phyloP scores from a whole-genome alignment of 345 rosid genomes.

The Hibiscus trionum region DNA sequence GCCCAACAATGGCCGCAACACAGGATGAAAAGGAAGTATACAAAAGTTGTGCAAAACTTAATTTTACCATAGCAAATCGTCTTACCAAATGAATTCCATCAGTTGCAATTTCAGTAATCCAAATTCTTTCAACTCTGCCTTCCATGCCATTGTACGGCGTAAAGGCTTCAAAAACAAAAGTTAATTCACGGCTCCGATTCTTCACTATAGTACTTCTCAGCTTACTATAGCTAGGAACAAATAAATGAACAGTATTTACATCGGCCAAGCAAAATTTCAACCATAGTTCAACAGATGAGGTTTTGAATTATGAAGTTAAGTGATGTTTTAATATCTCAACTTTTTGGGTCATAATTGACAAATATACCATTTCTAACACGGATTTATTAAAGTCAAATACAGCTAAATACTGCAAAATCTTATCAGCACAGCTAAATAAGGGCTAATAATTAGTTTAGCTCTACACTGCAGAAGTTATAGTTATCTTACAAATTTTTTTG shows the following conservation, averaged over 20 bases:
- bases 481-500: neutral
- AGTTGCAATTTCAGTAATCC: slow-evolving; percentile 87
- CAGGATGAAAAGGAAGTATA: neutral
- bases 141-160: slow-evolving; percentile 76
- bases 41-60: neutral
- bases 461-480: neutral
- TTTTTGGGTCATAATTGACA: neutral
- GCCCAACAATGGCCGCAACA: neutral
- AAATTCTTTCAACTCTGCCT: slow-evolving; percentile 77
- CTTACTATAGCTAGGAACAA: neutral
- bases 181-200: slow-evolving; percentile 88
- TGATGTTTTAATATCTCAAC: neutral
- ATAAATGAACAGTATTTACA: neutral
- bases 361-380: neutral
- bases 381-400: neutral
- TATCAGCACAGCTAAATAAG: no score
- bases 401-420: neutral
- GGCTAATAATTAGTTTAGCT: neutral
- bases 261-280: neutral
- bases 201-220: slow-evolving; percentile 48
- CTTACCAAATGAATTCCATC: slow-evolving; percentile 87
- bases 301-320: neutral
- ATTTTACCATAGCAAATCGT: neutral
- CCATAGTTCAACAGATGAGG: neutral
- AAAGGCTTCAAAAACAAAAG: slow-evolving; percentile 81